Evolutionary conservation across 2,329 filamentous ascomycete species (phyloP).

Genomic region (Verticillium nubilum): DNA sequence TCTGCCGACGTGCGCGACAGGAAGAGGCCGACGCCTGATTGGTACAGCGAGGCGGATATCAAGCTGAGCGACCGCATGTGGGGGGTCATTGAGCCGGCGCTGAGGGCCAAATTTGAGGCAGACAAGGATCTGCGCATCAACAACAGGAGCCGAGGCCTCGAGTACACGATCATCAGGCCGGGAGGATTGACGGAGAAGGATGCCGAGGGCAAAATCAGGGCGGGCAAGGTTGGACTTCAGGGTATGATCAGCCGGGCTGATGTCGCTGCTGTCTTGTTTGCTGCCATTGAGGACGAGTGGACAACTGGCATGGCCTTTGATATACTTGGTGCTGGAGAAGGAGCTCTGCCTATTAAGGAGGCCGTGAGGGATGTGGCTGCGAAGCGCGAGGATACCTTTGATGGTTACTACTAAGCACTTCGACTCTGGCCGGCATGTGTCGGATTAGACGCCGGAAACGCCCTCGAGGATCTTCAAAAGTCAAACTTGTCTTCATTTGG

Average conservation of each 20-base stretch:
- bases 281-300: conserved; percentile 29
- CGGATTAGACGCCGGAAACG: background rate
- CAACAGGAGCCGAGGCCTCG: conserved; percentile 28
- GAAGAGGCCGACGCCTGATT: conserved; percentile 29
- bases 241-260: conserved; percentile 34
- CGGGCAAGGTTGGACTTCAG: conserved; percentile 33
- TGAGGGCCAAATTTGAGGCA: conserved; percentile 35
- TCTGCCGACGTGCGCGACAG: conserved; percentile 37
- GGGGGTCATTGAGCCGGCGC: conserved; percentile 30
- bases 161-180: conserved; percentile 40
- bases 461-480: background rate
- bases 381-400: conserved; percentile 24
- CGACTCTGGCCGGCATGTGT: background rate
- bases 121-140: conserved; percentile 30
- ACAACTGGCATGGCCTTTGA: conserved; percentile 37
- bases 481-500: too few species aligned
- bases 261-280: conserved; percentile 35
- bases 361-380: conserved; percentile 31
- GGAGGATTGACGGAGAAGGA: conserved; percentile 31
- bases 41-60: conserved; percentile 34
- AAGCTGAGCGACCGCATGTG: conserved; percentile 29
- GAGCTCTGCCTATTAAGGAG: conserved; percentile 22
- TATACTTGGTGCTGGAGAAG: conserved; percentile 30
- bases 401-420: conserved; percentile 16
- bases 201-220: conserved; percentile 29